A percentile compares a stretch with the other conserved stretches of the same genome.
Evolutionary conservation across 495 filamentous ascomycete species (phyloP).

Genomic region (Trichoderma reesei): DNA sequence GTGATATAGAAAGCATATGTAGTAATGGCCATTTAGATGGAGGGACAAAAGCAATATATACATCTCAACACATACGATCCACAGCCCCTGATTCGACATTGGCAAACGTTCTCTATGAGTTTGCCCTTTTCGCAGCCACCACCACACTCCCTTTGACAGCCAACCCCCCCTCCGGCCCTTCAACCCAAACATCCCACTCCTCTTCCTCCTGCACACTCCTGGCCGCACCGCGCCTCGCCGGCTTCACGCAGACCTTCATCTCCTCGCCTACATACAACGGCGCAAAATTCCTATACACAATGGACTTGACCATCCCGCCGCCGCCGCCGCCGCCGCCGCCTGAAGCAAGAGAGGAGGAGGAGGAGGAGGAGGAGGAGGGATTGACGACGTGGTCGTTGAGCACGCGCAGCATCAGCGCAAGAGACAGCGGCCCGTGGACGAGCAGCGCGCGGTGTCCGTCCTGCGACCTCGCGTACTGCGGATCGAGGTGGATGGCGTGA

Average conservation of each 20-base stretch:
- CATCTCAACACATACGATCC: too few relatives aligned
- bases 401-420: constrained; percentile 61
- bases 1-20: too few relatives aligned
- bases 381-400: constrained; percentile 34
- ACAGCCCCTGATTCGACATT: too few relatives aligned
- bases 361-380: too few relatives aligned
- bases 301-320: constrained; percentile 28
- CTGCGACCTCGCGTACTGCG: constrained; percentile 50
- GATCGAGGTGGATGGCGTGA: constrained; percentile 77
- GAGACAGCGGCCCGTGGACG: constrained; percentile 78
- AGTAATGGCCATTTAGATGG: too few relatives aligned
- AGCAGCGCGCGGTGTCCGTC: constrained; percentile 70
- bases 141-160: constrained; percentile 46
- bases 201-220: constrained; percentile 14
- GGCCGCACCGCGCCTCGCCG: constrained; percentile 10
- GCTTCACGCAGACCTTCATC: constrained; percentile 47
- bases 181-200: constrained; percentile 59
- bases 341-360: constrained; percentile 20
- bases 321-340: constrained; percentile 12
- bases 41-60: too few relatives aligned
- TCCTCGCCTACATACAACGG: constrained; percentile 67
- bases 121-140: background rate
- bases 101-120: too few relatives aligned
- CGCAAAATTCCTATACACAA: constrained; percentile 76
- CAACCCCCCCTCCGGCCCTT: constrained; percentile 46